A percentile compares a stretch with the other conserved stretches of the same genome.
These are phyloP conservation scores for Spathaspora arborariae DNA, from an alignment of 805 yeast species.

Conservation along the genomic window DNA sequence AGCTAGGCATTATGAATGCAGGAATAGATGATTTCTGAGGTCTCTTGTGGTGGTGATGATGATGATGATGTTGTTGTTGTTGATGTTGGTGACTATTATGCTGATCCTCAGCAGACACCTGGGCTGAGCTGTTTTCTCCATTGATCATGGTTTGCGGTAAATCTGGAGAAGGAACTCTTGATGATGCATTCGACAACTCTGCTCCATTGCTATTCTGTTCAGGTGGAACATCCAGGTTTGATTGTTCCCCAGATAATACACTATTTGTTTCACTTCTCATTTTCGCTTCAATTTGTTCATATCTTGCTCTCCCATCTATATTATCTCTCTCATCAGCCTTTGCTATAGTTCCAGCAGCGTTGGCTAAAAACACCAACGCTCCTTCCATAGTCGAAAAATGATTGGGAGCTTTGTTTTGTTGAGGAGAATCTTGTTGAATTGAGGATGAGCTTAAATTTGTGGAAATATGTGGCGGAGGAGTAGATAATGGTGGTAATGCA, in stretches of 20 bases:
- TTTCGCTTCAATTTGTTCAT: constrained; percentile 40
- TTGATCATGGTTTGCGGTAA: neutral
- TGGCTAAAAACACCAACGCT: constrained; percentile 69
- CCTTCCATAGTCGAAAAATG: constrained; percentile 48
- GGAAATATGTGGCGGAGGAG: neutral
- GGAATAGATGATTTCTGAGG: constrained; percentile 12
- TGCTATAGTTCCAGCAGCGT: constrained; percentile 76
- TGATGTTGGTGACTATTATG: constrained; percentile 2
- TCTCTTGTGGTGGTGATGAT: constrained; percentile 2
- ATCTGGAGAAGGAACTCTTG: neutral
- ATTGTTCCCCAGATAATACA: neutral
- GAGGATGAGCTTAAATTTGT: neutral
- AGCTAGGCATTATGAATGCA: constrained; percentile 16
- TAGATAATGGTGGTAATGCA: neutral
- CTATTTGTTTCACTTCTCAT: neutral
- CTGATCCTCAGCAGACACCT: neutral
- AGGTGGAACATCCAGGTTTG: neutral
- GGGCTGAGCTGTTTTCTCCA: neutral
- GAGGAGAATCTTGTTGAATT: neutral
- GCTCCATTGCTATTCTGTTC: neutral
- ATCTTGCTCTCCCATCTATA: constrained; percentile 49
- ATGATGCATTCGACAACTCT: neutral
- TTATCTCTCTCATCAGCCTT: constrained; percentile 63
- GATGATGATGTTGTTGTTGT: constrained; percentile 4
- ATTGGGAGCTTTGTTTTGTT: constrained; percentile 8